Evolutionary conservation across 176 grass and related monocot genomes (phyloP), one percentile per base, ranked within the genome.

Genomic region (Dactylis glomerata): DNA sequence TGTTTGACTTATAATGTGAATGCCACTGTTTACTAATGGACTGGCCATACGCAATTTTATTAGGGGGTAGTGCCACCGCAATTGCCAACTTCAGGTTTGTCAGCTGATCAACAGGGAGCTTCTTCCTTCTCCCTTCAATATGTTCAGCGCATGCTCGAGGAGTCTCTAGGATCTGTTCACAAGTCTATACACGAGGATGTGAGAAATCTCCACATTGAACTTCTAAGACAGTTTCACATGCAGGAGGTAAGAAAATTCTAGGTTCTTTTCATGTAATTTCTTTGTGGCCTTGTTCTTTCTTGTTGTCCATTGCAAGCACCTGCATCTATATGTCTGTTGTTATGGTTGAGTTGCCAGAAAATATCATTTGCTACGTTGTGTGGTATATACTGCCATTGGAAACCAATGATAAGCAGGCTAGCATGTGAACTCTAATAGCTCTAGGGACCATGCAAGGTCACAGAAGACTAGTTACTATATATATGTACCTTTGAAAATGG

Each of bases 41-140:
- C 14, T 78, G 13, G 1, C 8, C 72, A 40, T 69, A 63, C 67
- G 42, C 52, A 85, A 46, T 75, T 84, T 75, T 90, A 75, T 46
- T 76, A 99, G 96, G 96, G 92, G 15, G 70, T 79, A 6, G 65
- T 57, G n/a, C 44, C 58, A 50, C 89, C 88, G 36, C 86, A 89
- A 86, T 82, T 82, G 55, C 75, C 82, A 70, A 65, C 49, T 30
- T 63, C 68, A 76, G 75, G 77, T 86, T 92, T 71, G 31, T 71
- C 67, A 66, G 64, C 85, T 55, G 91, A 99, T 81, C 93, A 96
- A 68, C 85, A 87, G 15, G 81, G 78, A 58, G 73, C 78, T 64
- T 98, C 96, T 79, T 99, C 93, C 17, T 99, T 99, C 86, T 99
- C 93, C 36, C 93, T 96, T 90, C 93, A 99, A 70, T 89, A 96